Evolutionary conservation across 495 filamentous ascomycete species (phyloP).

Genomic region (Sordaria brevicollis): DNA sequence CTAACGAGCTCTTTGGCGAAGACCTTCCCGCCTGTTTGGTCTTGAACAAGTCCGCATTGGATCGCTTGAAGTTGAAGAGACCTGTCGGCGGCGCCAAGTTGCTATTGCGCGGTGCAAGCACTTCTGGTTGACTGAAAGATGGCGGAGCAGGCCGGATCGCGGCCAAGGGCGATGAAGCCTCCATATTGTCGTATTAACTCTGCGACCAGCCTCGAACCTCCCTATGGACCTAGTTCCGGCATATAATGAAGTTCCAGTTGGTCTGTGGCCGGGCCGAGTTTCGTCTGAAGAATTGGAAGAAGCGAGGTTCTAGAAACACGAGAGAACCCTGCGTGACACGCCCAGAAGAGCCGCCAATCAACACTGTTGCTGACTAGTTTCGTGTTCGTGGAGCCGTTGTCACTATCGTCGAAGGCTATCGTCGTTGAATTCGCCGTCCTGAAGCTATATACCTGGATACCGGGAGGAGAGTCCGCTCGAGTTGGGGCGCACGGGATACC

Average conservation of each 20-base stretch:
- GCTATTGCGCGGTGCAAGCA: conserved; percentile 36
- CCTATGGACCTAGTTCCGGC: neutral
- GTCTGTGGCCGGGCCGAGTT: neutral
- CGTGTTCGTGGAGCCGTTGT: neutral
- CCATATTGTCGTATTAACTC: conserved; percentile 45
- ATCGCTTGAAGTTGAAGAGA: conserved; percentile 36
- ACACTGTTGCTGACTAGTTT: neutral
- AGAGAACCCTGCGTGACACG: neutral
- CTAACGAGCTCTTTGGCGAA: conserved; percentile 81
- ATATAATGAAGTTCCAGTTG: neutral
- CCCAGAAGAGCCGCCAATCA: neutral
- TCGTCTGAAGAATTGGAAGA: neutral
- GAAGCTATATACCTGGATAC: neutral
- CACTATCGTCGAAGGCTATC: neutral
- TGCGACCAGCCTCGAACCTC: neutral
- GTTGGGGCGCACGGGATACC: neutral
- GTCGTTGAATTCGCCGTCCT: neutral
- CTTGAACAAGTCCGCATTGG: conserved; percentile 62
- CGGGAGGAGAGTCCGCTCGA: neutral
- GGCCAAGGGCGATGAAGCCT: conserved; percentile 87
- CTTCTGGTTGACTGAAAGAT: conserved; percentile 30
- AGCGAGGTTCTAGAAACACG: neutral
- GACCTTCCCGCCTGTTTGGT: conserved; percentile 67
- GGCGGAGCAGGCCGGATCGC: conserved; percentile 80
- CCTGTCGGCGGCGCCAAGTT: conserved; percentile 50